phyloP scores from a whole-genome alignment of 305 asterid genomes.

The Fraxinus baroniana region DNA sequence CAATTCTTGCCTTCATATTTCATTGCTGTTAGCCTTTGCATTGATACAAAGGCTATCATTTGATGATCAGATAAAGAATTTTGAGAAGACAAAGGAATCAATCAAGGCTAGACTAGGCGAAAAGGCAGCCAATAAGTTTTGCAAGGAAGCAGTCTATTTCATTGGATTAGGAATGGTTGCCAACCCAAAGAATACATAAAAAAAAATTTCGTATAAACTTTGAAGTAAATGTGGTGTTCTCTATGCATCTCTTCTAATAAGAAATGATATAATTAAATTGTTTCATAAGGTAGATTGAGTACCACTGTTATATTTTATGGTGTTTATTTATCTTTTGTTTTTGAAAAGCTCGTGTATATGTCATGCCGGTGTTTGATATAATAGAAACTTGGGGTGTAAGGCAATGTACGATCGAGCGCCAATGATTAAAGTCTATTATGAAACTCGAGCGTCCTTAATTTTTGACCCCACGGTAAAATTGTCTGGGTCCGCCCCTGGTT shows the following conservation, averaged over 20 bases:
- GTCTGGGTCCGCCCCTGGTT: too few species aligned
- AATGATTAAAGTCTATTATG: too few species aligned
- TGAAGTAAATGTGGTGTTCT: background rate
- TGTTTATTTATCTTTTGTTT: too few species aligned
- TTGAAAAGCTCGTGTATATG: too few species aligned
- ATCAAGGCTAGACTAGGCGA: conserved; percentile 58
- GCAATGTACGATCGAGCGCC: too few species aligned
- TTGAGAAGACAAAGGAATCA: conserved; percentile 51
- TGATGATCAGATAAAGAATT: conserved; percentile 64
- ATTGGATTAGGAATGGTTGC: conserved; percentile 56
- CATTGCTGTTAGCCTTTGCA: background rate
- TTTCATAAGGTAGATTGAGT: background rate
- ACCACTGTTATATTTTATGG: background rate
- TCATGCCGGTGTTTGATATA: too few species aligned
- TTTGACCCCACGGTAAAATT: too few species aligned
- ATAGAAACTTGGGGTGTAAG: too few species aligned
- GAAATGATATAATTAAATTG: background rate
- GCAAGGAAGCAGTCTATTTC: conserved; percentile 57
- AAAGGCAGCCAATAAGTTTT: conserved; percentile 52
- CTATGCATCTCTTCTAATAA: background rate
- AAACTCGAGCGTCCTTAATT: too few species aligned
- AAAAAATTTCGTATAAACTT: background rate
- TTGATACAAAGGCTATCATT: conserved; percentile 70
- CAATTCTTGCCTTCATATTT: background rate
- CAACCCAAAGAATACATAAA: background rate